Conservation (phyloP, 2,329 filamentous ascomycete genomes). For the Neoarthrinium moseri region DNA sequence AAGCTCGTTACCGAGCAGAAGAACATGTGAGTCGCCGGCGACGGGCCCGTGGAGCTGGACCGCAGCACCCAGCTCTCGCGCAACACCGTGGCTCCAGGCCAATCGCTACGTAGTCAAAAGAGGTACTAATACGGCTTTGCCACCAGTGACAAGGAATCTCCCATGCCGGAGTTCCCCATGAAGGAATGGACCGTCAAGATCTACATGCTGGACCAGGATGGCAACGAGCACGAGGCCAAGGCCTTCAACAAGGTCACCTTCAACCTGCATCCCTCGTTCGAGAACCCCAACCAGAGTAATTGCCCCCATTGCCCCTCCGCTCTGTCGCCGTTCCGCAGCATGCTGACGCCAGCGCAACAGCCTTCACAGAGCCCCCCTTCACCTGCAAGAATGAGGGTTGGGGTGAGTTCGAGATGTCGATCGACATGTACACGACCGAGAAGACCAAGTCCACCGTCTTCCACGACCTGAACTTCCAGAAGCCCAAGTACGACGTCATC, state of each 20-base stretch:
- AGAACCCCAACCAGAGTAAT: conserved; percentile 81
- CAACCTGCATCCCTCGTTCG: conserved; percentile 91
- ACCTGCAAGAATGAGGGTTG: conserved; percentile 90
- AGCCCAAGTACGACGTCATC: conserved; percentile 76
- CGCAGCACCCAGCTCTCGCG: background rate
- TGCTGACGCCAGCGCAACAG: conserved; percentile 39
- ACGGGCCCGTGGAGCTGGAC: background rate
- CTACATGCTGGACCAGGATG: conserved; percentile 79
- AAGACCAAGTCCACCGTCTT: conserved; percentile 73
- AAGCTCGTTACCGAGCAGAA: conserved; percentile 92
- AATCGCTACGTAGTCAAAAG: background rate
- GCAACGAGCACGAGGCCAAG: conserved; percentile 77
- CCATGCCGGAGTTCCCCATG: conserved; percentile 86
- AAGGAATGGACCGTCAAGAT: conserved; percentile 88
- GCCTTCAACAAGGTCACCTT: conserved; percentile 93
- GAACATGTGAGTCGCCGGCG: conserved; percentile 66
- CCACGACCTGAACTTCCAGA: conserved; percentile 91
- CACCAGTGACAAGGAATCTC: conserved; percentile 72
- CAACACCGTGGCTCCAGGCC: background rate
- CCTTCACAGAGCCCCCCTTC: conserved; percentile 83
- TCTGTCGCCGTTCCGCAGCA: background rate
- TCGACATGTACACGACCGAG: conserved; percentile 78
- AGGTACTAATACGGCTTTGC: background rate
- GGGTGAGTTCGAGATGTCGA: conserved; percentile 97
- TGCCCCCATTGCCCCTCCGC: conserved; percentile 16